Evolutionary conservation across 164 flowering plant species (phyloP), one percentile per base, ranked within the genome.

Genomic region (Brasenia schreberi): DNA sequence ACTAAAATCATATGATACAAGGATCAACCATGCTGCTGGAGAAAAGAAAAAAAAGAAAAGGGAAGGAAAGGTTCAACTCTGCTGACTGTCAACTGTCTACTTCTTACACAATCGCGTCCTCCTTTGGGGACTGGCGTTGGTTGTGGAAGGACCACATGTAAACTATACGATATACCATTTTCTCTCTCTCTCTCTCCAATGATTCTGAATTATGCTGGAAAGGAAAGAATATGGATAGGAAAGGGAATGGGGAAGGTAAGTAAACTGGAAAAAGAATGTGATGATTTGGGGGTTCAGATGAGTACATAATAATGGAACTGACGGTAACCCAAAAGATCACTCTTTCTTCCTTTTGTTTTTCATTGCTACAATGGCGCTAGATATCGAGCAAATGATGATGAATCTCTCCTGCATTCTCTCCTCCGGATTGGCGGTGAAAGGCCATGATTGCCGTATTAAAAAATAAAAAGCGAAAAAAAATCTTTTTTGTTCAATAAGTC

Each of bases 371-470:
- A 33, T 33, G 39, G 39, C 39, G 39, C 68, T 72, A 78, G 72
- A 64, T 73, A 68, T 66, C 69, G 77, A 64, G 80, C 82, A 83
- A 49, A 49, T 87, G 86, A 85, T 87, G 89, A 81, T 81, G 77
- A 81, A 87, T 83, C 86, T 83, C 79, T 70, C 82, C 75, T 77
- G 85, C 81, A 84, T 81, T 83, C 87, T 80, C 61, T 62, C 63
- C 53, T 72, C 74, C 52, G 2, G 70, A 74, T 73, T 72, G 78
- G 76, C 79, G 75, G 79, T 82, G 86, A 79, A 74, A 76, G 74
- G 81, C 74, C 75, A 78, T 78, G 77, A 79, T 74, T 67, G 73
- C 74, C 68, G 74, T 68, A 66, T 61, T 69, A 81, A 80, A 77
- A 75, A 76, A 75, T 83, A 83, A 88, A 83, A 85, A 76, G 80